Conservation (phyloP, 345 rosid species). For the Odontarrhena argentea region DNA sequence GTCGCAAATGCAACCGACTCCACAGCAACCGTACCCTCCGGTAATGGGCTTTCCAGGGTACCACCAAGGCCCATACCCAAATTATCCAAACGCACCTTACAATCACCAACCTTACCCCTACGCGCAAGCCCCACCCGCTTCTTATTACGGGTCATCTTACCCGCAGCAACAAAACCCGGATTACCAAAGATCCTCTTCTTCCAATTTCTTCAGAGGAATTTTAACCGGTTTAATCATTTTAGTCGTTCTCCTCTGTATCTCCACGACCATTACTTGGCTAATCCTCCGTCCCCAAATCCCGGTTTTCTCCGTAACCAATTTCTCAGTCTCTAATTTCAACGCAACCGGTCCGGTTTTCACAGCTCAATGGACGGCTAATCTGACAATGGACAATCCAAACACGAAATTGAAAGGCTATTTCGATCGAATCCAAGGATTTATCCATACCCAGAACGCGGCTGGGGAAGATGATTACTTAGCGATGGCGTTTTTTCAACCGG, state of each 20-base stretch:
- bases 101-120: slow-evolving; percentile 28
- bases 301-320: slow-evolving; percentile 37
- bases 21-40: slow-evolving; percentile 27
- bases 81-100: slow-evolving; percentile 37
- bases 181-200: slow-evolving; percentile 25
- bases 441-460: slow-evolving; percentile 21
- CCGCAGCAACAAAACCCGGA: slow-evolving; percentile 32
- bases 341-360: slow-evolving; percentile 42
- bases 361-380: slow-evolving; percentile 42
- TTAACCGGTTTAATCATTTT: slow-evolving; percentile 45
- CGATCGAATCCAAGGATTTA: slow-evolving; percentile 38
- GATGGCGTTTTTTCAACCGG: slow-evolving; percentile 30
- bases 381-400: slow-evolving; percentile 43
- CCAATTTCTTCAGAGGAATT: slow-evolving; percentile 46
- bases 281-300: slow-evolving; percentile 44
- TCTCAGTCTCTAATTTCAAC: slow-evolving; percentile 42
- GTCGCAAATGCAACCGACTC: slow-evolving; percentile 22
- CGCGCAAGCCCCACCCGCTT: slow-evolving; percentile 49
- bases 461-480: slow-evolving; percentile 39
- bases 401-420: slow-evolving; percentile 43
- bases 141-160: slow-evolving; percentile 44
- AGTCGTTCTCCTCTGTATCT: slow-evolving; percentile 37
- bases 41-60: slow-evolving; percentile 44
- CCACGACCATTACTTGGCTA: slow-evolving; percentile 44
- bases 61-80: slow-evolving; percentile 29